These are phyloP conservation scores for Pythium brassicae DNA, from an alignment of 352 stramenopile genomes.

Conservation along the genomic window DNA sequence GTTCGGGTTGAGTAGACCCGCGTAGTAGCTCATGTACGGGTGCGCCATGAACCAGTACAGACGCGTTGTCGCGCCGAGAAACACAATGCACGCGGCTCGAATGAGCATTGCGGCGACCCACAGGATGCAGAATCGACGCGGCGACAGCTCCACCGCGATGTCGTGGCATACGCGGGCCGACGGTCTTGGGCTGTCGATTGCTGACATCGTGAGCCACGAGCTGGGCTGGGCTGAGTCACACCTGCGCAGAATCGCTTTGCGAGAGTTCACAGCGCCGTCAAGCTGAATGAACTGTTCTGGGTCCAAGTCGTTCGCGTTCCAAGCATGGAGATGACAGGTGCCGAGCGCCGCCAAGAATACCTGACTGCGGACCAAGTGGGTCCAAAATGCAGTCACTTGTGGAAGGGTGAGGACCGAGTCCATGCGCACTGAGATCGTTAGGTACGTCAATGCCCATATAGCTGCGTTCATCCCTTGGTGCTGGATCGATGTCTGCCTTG, in stretches of 20 bases:
- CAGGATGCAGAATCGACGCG: slow-evolving; percentile 18
- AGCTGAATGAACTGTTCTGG: slow-evolving; percentile 13
- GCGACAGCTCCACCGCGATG: slow-evolving; percentile 20
- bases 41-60: slow-evolving; percentile 30
- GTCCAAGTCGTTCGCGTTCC: slow-evolving; percentile 4
- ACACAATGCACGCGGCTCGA: slow-evolving; percentile 21
- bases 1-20: slow-evolving; percentile 20
- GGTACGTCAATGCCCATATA: too few species aligned
- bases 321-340: too few species aligned
- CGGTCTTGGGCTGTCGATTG: not conserved
- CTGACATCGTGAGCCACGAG: not conserved
- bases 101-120: not conserved
- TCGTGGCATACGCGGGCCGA: slow-evolving; percentile 3
- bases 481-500: too few species aligned
- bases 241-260: too few species aligned
- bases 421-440: too few species aligned
- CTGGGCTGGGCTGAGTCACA: not conserved
- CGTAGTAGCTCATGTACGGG: slow-evolving; percentile 39
- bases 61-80: slow-evolving; percentile 14
- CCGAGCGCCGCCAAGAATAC: too few species aligned
- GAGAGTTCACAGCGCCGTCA: too few species aligned
- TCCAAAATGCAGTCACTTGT: too few species aligned
- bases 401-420: too few species aligned
- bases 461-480: too few species aligned
- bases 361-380: too few species aligned